A percentile compares a stretch with the other conserved stretches of the same genome.
These are phyloP conservation scores for Exsudoporus frostii DNA, from an alignment of 768 basidiomycete species.

Conservation along the genomic window DNA sequence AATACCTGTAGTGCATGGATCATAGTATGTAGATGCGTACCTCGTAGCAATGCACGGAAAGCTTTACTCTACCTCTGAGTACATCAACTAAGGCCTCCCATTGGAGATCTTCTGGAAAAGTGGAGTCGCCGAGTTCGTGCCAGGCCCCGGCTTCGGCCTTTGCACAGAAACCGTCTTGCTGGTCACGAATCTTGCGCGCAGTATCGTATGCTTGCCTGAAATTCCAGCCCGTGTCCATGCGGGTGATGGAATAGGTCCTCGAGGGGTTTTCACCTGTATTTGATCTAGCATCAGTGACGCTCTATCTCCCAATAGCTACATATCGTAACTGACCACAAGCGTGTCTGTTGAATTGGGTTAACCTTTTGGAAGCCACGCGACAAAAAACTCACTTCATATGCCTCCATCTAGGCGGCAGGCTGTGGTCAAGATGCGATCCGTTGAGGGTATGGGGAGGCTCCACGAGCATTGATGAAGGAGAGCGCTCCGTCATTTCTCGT, in stretches of 20 bases:
- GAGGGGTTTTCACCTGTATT: conserved; percentile 33
- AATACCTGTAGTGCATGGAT: neutral
- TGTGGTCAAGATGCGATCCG: conserved; percentile 16
- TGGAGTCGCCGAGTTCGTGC: conserved; percentile 33
- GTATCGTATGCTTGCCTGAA: conserved; percentile 77
- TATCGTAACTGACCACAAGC: conserved; percentile 38
- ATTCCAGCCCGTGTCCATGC: conserved; percentile 80
- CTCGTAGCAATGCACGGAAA: conserved; percentile 38
- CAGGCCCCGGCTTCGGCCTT: conserved; percentile 50
- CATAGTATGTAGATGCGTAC: neutral
- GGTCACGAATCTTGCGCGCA: conserved; percentile 62
- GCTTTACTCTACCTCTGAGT: conserved; percentile 70
- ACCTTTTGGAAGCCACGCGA: neutral
- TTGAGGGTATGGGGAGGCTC: conserved; percentile 48
- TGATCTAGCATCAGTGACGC: neutral
- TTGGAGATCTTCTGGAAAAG: conserved; percentile 59
- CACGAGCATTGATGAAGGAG: conserved; percentile 44
- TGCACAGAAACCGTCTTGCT: conserved; percentile 71
- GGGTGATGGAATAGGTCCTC: conserved; percentile 43
- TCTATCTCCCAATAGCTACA: neutral
- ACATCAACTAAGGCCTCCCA: conserved; percentile 82
- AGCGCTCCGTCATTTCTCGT: conserved; percentile 45
- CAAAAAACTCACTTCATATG: conserved; percentile 25
- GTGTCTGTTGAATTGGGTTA: conserved; percentile 25
- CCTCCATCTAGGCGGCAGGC: conserved; percentile 24